Base-by-base conservation (phyloP, 2,329 filamentous ascomycete genomes). In the Botrytis paeoniae region DNA sequence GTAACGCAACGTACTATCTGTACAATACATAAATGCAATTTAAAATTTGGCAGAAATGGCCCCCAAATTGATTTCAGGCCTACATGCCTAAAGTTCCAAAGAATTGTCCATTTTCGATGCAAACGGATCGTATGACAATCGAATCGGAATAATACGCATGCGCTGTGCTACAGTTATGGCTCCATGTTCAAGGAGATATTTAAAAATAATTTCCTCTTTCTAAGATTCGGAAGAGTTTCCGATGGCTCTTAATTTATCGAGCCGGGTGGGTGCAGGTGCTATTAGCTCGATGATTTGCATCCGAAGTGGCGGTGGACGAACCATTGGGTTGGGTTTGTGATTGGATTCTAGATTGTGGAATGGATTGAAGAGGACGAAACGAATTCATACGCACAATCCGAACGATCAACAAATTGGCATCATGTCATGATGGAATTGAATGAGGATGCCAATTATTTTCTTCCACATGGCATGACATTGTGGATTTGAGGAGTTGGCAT, bases 341-440 rank as follows among this genome's bases (percentile, higher is more conserved):
- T 63, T 63, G 61, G 39, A n/a, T 43, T 63, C 39, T 6, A 63
- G 60, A n/a, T 57, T 25, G 20, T 62, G 35, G 12, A n/a, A n/a
- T n/a, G 22, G n/a, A 18, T 41, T 14, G 35, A 35, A 62, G 22
- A 25, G 25, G 8, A 63, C 43, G 7, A n/a, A 63, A 45, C n/a
- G n/a, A 22, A 60, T 63, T 18, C 32, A 35, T 32, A 63, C 14
- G 20, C 8, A 43, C 39, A n/a, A 45, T 32, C 43, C 39, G 14
- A 62, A n/a, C n/a, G 22, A 62, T 62, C 60, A 62, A 41, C 37
- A 29, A 57, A 41, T 59, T 62, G 43, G 65, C 63, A 65, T 16
- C 63, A 48, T 65, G 20, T 16, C 63, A 48, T 65, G 25, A 60
- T 59, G 29, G 29, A 22, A 59, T 59, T 8, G 57, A 59, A 35